Conservation (phyloP, 768 basidiomycete genomes). For the Tylopilus rubrobrunneus region DNA sequence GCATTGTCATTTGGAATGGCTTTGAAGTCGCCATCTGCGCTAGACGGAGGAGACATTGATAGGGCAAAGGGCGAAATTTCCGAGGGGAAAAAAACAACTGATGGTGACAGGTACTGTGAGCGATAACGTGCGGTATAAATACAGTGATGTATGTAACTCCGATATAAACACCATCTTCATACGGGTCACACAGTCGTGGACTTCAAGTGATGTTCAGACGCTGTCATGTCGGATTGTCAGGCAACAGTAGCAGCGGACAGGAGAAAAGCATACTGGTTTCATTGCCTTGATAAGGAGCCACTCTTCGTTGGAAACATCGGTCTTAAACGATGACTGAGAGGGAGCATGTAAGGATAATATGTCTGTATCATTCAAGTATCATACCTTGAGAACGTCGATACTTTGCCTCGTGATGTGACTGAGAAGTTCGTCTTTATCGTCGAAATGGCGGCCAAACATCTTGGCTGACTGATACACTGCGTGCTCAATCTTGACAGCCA, state of each 20-base stretch:
- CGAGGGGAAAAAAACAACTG: neutral
- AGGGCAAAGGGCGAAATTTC: neutral
- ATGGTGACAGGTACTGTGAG: neutral
- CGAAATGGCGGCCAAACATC: conserved; percentile 94
- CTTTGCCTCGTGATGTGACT: conserved; percentile 89
- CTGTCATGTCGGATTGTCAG: conserved; percentile 20
- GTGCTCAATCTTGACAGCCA: conserved; percentile 98
- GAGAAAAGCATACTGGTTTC: conserved; percentile 52
- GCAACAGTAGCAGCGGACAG: neutral
- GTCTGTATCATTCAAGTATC: neutral
- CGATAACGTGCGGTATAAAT: conserved; percentile 26
- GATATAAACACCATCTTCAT: conserved; percentile 3
- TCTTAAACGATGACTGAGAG: conserved; percentile 74
- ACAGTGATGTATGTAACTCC: conserved; percentile 28
- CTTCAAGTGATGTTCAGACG: conserved; percentile 36
- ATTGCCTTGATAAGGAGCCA: conserved; percentile 89
- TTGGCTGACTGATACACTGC: conserved; percentile 94
- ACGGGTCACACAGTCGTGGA: neutral
- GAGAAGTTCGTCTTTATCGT: conserved; percentile 91
- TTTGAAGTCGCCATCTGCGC: conserved; percentile 4
- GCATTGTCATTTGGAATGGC: conserved; percentile 11
- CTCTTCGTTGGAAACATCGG: conserved; percentile 85
- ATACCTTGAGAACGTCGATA: conserved; percentile 92
- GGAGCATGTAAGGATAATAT: conserved; percentile 6
- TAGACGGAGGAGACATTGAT: conserved; percentile 23